Base-by-base conservation (phyloP, 2,329 filamentous ascomycete genomes). In the Parastagonospora nodorum region DNA sequence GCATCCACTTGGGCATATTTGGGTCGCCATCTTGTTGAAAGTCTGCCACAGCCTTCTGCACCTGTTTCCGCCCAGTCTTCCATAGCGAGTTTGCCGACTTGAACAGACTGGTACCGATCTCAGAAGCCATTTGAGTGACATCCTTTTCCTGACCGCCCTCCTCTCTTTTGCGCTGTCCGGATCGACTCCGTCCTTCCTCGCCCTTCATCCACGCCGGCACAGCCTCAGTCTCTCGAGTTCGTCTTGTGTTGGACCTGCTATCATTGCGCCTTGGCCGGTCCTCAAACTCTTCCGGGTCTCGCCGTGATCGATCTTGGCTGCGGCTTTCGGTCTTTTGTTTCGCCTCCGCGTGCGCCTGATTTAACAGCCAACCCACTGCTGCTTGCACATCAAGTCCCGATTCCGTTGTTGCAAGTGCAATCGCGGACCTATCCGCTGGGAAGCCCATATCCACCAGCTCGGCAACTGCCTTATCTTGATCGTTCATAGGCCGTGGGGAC, bases 361-460 rank as follows among this genome's bases (percentile, higher is more conserved):
- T 94, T 31, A 99, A 77, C 8, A 99, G 81, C 86, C 88, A 95
- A 35, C 92, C 88, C 6, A 96, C 90, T 2, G 93, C 93, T 42
- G 86, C 88, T 71, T 96, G 91, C 8, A 96, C 85, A 68, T 97
- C 88, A 1, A 86, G 76, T 2, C 90, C 90, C 2, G 86, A 87
- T 4, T 90, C 88, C 29, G 89, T 96, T 64, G 91, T 88, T 9
- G 86, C 85, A 35, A 99, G 75, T 5, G 92, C 94, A 55, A 88
- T 81, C 46, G 84, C 83, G n/a, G 94, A 88, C 65, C 92, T 91
- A 51, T 96, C 90, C 0, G 86, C 82, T 0, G 90, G 86, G 63
- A 99, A 99, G 0, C 94, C 94, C 84, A 97, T 97, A 60, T 97
- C 93, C 2, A 97, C 86, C 24, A 99, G 78, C 70, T 97, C 91